phyloP scores from a whole-genome alignment of 192 early-diverging fungal species.

The Coemansia sp. region DNA sequence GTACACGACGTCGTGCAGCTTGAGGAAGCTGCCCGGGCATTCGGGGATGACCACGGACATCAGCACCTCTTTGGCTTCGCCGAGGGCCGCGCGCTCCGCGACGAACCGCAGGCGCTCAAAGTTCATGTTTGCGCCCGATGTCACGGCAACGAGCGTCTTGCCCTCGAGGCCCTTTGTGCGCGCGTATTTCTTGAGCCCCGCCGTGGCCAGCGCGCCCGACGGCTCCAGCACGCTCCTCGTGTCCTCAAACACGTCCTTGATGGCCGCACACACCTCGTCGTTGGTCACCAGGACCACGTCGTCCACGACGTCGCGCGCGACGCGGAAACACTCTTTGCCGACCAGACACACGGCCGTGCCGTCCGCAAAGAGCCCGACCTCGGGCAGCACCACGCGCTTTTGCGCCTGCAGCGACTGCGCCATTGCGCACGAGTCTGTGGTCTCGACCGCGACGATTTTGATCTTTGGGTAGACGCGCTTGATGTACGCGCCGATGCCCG shows the following conservation, averaged over 20 bases:
- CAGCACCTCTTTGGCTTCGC: constrained; percentile 91
- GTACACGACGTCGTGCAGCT: constrained; percentile 77
- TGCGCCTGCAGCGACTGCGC: constrained; percentile 67
- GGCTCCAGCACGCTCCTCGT: constrained; percentile 95
- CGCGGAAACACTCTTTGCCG: constrained; percentile 83
- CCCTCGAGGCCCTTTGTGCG: constrained; percentile 51
- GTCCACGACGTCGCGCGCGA: constrained; percentile 79
- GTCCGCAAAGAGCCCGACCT: constrained; percentile 96
- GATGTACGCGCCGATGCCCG: constrained; percentile 90
- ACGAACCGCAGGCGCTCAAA: constrained; percentile 98
- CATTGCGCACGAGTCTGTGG: constrained; percentile 89
- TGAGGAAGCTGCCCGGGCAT: constrained; percentile 76
- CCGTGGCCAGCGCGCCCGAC: constrained; percentile 87
- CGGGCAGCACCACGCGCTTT: constrained; percentile 63
- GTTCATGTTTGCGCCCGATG: constrained; percentile 98
- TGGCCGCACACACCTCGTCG: constrained; percentile 95
- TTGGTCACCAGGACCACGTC: constrained; percentile 89
- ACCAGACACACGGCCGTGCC: constrained; percentile 94
- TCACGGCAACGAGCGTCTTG: constrained; percentile 71
- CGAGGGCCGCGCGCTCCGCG: constrained; percentile 92
- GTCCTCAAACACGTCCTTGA: constrained; percentile 89
- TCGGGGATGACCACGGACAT: constrained; percentile 93
- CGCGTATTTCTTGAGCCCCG: constrained; percentile 85
- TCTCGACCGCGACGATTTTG: constrained; percentile 91
- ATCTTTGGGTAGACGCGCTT: constrained; percentile 87